Conservation (phyloP, 2,329 filamentous ascomycete species). For the Epichloe bromicola region DNA sequence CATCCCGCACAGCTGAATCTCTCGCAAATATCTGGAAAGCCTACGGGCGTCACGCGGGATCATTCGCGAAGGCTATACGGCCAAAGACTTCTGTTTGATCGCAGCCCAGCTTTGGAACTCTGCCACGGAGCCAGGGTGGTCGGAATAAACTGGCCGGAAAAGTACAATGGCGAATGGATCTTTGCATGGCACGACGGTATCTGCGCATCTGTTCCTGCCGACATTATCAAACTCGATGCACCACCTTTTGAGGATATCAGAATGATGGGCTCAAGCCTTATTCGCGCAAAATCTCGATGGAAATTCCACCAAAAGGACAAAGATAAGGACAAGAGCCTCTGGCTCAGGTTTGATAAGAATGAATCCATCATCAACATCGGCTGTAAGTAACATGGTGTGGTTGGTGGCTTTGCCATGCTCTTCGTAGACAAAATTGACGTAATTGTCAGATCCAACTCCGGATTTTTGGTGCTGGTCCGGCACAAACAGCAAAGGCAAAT, state of each 20-base stretch:
- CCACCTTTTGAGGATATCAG: conserved; percentile 33
- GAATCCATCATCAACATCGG: conserved; percentile 53
- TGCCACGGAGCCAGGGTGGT: conserved; percentile 35
- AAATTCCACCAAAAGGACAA: conserved; percentile 36
- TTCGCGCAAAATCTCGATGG: conserved; percentile 38
- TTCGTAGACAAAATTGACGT: neutral
- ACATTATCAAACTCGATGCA: conserved; percentile 33
- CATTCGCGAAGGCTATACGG: conserved; percentile 35
- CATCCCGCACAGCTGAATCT: conserved; percentile 30
- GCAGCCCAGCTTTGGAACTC: conserved; percentile 32
- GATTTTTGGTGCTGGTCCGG: conserved; percentile 46
- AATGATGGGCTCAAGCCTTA: conserved; percentile 31
- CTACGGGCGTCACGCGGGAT: conserved; percentile 32
- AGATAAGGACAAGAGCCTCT: conserved; percentile 30
- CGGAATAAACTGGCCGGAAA: conserved; percentile 36
- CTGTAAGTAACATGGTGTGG: conserved; percentile 26
- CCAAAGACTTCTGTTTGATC: conserved; percentile 31
- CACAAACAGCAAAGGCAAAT: conserved; percentile 37
- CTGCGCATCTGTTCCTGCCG: conserved; percentile 35
- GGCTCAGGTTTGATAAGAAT: conserved; percentile 52
- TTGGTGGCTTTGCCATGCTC: neutral
- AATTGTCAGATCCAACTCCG: conserved; percentile 25
- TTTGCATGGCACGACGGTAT: conserved; percentile 43
- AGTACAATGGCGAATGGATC: conserved; percentile 43
- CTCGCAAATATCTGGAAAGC: conserved; percentile 27